Conservation (phyloP, 768 basidiomycete genomes). For the Mycena alexandri region DNA sequence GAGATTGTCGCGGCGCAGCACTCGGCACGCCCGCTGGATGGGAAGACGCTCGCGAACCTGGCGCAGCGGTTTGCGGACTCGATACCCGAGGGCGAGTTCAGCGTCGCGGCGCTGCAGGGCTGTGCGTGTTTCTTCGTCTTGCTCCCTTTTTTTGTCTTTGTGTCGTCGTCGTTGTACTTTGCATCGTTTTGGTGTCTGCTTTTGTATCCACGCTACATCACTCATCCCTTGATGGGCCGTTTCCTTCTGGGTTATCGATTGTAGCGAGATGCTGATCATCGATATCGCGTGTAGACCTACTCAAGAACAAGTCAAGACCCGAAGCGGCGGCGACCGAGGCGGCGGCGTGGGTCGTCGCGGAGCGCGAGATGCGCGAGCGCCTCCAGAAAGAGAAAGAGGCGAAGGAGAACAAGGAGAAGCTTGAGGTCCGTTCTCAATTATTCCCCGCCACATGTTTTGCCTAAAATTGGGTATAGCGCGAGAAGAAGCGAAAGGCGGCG, state of each 20-base stretch:
- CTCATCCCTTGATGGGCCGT: background rate
- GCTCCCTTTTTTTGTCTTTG: background rate
- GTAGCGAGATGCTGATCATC: constrained; percentile 29
- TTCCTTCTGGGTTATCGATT: constrained; percentile 29
- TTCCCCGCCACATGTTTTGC: background rate
- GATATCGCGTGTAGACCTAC: constrained; percentile 64
- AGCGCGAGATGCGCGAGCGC: constrained; percentile 81
- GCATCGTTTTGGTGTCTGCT: background rate
- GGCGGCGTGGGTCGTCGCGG: constrained; percentile 78
- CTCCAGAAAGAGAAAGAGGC: constrained; percentile 81
- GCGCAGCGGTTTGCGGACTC: constrained; percentile 85
- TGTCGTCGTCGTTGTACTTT: background rate
- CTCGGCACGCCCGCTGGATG: constrained; percentile 75
- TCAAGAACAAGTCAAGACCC: constrained; percentile 88
- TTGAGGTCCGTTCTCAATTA: constrained; percentile 62
- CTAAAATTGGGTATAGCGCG: constrained; percentile 51
- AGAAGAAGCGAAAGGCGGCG: constrained; percentile 64
- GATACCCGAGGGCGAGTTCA: constrained; percentile 89
- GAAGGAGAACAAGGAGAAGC: constrained; percentile 74
- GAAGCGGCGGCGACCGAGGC: constrained; percentile 79
- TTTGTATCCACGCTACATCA: constrained; percentile 2
- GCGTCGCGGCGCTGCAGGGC: constrained; percentile 91
- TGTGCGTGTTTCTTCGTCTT: constrained; percentile 77
- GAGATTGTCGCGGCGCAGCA: constrained; percentile 70
- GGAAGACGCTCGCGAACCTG: constrained; percentile 70